These are phyloP conservation scores for Tetrahymena elliotti DNA, from an alignment of 73 alveolate species.

Conservation along the genomic window DNA sequence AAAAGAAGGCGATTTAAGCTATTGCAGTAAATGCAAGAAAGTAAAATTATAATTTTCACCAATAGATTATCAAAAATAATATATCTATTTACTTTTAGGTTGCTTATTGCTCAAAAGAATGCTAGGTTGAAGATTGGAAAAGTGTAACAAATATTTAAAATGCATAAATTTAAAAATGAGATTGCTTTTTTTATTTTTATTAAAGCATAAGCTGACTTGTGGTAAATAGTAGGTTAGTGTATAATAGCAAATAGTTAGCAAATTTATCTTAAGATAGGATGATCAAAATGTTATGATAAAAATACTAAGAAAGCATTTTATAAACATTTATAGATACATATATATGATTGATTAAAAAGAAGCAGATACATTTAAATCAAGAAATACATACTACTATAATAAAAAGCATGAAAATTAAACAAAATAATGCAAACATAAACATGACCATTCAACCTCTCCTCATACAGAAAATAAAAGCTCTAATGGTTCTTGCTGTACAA, in stretches of 20 bases:
- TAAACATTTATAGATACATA: slow-evolving; percentile 19
- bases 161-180: neutral
- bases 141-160: neutral
- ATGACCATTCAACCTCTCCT: neutral
- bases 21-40: neutral
- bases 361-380: slow-evolving; percentile 27
- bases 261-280: neutral
- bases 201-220: neutral
- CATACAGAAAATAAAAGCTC: neutral
- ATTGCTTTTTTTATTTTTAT: neutral
- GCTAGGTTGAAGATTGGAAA: neutral
- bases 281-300: neutral
- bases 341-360: slow-evolving; percentile 21
- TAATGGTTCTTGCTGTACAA: slow-evolving; percentile 12
- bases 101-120: neutral
- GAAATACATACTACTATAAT: slow-evolving; percentile 5
- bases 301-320: slow-evolving; percentile 17
- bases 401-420: neutral
- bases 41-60: neutral
- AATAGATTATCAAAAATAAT: neutral
- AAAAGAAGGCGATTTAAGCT: neutral
- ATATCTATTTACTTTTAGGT: neutral
- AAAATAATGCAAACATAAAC: neutral
- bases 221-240: neutral
- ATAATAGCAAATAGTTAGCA: neutral